Evolutionary conservation across 1,284 basidiomycete species (phyloP), one percentile per base, ranked within the genome.

Genomic region (Mycosarcoma maydis): DNA sequence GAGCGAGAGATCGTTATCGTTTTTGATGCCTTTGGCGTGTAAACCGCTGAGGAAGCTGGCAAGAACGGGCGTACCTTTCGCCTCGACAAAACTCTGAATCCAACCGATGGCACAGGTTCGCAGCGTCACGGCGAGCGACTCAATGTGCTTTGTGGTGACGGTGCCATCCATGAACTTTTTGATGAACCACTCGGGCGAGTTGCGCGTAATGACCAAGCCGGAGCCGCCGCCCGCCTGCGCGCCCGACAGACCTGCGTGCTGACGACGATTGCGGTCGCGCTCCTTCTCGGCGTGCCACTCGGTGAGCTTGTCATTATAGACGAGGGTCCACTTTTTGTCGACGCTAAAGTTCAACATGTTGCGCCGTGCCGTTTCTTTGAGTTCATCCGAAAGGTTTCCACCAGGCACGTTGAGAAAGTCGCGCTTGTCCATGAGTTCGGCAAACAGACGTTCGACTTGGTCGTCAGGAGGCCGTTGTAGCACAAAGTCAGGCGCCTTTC

Each of bases 281-380:
- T 77, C 80, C 55, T 69, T 75, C 27, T 69, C 71, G 9, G 77
- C 88, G 73, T 88, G 89, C 88, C 89, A 92, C 37, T 90, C 87
- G 55, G 90, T 86, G 52, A 90, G 89, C 75, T 90, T 90, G 73
- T 92, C 90, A 69, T 89, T 92, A 81, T 90, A 88, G 10, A 98
- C 90, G 77, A 98, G 88, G 65, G 87, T 86, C 94, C 94, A 98
- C 83, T 97, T 98, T 81, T 92, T 92, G 45, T 94, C 90, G 40
- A 71, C 52, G 42, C 61, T 62, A 52, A 81, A 81, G 27, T 55
- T 59, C 51, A 78, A 61, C 77, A 81, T 79, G 67, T 78, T 80
- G 27, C 65, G 62, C 6, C 66, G 50, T 16, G 72, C 74, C 5
- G 64, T 72, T 19, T 78, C 64, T 33, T 78, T 75, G 44, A 73